Conservation (phyloP, 345 rosid species). For the Hevea brasiliensis region DNA sequence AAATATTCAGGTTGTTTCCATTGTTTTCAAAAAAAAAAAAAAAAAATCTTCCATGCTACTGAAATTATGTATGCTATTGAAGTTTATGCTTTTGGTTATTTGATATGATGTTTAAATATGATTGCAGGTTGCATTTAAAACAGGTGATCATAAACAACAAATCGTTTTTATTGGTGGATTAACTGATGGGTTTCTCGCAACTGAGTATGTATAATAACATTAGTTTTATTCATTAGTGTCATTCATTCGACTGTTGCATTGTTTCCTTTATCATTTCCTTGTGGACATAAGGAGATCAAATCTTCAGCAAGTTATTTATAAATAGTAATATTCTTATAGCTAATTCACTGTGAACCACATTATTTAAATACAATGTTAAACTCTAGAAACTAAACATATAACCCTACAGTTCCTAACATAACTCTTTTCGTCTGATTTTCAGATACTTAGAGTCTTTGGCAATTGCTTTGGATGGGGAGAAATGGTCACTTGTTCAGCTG, state of each 20-base stretch:
- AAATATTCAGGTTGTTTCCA: background rate
- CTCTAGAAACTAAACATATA: background rate
- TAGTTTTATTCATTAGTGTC: background rate
- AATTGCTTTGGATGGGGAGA: constrained; percentile 82
- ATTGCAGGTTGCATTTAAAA: constrained; percentile 86
- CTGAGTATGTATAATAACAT: constrained; percentile 61
- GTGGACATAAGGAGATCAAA: background rate
- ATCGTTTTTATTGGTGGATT: constrained; percentile 85
- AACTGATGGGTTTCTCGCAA: constrained; percentile 85
- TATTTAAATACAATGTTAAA: background rate
- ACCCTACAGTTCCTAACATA: background rate
- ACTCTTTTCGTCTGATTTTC: constrained; percentile 22
- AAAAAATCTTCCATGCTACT: no score
- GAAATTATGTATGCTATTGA: background rate
- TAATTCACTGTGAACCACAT: background rate
- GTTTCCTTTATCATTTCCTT: background rate
- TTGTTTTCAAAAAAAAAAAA: no score
- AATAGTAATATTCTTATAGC: background rate
- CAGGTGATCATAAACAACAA: constrained; percentile 88
- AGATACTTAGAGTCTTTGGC: constrained; percentile 97
- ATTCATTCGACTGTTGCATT: background rate
- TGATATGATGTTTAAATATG: constrained; percentile 3
- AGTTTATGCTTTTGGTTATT: constrained; percentile 1
- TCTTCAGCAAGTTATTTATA: background rate
- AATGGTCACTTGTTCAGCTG: constrained; percentile 93